Evolutionary conservation across 2,329 filamentous ascomycete species (phyloP).

Genomic region (Mariannaea sp.): DNA sequence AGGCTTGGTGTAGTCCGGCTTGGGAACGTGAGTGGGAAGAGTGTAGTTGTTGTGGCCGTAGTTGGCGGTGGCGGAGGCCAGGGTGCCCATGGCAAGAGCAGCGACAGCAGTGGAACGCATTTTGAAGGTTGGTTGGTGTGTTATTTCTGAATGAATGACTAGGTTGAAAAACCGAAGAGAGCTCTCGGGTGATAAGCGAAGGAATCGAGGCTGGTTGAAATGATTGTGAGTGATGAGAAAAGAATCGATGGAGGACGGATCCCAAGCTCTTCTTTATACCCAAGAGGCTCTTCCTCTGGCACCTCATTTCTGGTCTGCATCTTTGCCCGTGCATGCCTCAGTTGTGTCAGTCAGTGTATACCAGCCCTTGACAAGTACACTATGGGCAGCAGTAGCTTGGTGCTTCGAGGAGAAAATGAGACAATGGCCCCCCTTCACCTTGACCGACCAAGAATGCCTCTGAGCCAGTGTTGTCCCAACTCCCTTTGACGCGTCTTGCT

Average conservation of each 20-base stretch:
- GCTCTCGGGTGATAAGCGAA: slow-evolving; percentile 39
- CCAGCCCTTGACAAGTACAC: slow-evolving; percentile 29
- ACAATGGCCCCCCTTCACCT: slow-evolving; percentile 28
- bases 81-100: slow-evolving; percentile 38
- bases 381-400: slow-evolving; percentile 8
- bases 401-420: slow-evolving; percentile 27
- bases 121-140: slow-evolving; percentile 22
- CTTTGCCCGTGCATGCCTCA: slow-evolving; percentile 6
- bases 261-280: slow-evolving; percentile 38
- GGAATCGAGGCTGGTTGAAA: slow-evolving; percentile 40
- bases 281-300: slow-evolving; percentile 14
- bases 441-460: slow-evolving; percentile 31
- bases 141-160: slow-evolving; percentile 35
- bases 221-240: slow-evolving; percentile 28
- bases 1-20: no score
- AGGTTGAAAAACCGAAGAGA: slow-evolving; percentile 32
- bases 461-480: slow-evolving; percentile 14
- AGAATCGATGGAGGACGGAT: slow-evolving; percentile 26
- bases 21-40: no score
- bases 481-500: slow-evolving; percentile 35
- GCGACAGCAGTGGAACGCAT: slow-evolving; percentile 42
- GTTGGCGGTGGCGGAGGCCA: background rate
- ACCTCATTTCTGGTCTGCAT: background rate
- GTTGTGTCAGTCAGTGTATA: background rate
- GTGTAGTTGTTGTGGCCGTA: no score